phyloP scores from a whole-genome alignment of 108 stramenopile genomes.

The Pelagomonas calceolata region DNA sequence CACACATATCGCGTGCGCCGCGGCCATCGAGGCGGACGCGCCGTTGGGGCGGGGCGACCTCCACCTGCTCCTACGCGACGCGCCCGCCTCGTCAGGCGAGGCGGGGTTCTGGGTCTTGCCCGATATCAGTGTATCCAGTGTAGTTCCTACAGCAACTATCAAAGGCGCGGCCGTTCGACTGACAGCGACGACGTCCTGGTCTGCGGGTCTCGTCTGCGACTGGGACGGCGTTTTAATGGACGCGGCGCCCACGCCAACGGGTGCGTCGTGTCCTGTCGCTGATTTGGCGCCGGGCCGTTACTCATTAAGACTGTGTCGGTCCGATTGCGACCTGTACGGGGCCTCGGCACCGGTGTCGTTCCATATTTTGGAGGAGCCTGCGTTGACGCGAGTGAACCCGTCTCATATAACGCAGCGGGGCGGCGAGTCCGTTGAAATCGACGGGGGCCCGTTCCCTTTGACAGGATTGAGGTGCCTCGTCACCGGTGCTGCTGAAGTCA shows the following conservation, averaged over 20 bases:
- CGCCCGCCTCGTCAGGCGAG: not conserved
- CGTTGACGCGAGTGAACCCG: not conserved
- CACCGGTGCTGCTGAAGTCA: not conserved
- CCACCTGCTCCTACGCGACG: not conserved
- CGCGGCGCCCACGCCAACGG: not conserved
- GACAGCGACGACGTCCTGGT: too few relatives aligned
- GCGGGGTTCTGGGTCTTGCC: not conserved
- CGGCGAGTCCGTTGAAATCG: not conserved
- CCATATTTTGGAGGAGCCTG: not conserved
- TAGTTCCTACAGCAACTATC: not conserved
- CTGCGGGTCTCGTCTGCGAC: not conserved
- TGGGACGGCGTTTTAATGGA: not conserved
- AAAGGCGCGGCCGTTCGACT: not conserved
- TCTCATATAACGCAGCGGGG: not conserved
- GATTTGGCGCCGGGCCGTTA: too few relatives aligned
- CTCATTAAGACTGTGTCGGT: not conserved
- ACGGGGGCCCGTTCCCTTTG: not conserved
- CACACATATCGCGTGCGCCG: not conserved
- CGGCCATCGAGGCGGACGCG: not conserved
- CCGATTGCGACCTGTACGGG: not conserved
- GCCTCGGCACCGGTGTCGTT: not conserved
- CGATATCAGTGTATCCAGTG: not conserved
- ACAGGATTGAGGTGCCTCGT: too few relatives aligned
- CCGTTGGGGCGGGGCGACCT: not conserved
- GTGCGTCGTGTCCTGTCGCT: too few relatives aligned